A percentile compares a stretch with the other conserved stretches of the same genome.
Evolutionary conservation across 768 basidiomycete species (phyloP).

Genomic region (Psilocybe cubensis): DNA sequence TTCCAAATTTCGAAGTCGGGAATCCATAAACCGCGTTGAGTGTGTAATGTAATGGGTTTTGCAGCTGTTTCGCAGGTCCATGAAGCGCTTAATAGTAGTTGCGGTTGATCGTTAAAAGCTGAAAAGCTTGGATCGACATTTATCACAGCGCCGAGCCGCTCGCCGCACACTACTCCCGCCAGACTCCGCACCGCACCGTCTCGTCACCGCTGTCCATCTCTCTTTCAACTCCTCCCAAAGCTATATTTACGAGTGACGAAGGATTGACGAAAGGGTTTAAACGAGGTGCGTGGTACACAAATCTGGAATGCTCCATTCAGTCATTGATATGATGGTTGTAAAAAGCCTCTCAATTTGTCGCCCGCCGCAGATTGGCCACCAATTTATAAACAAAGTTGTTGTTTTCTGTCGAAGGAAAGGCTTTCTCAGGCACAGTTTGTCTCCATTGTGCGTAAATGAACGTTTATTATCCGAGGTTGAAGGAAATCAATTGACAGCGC

Average conservation of each 20-base stretch:
- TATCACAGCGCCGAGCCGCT: neutral
- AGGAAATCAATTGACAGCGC: constrained; percentile 1
- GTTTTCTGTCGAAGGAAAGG: neutral
- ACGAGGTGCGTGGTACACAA: neutral
- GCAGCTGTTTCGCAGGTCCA: neutral
- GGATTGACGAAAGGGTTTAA: neutral
- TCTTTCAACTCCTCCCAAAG: neutral
- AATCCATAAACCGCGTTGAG: neutral
- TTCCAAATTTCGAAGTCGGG: neutral
- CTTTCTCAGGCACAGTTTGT: constrained; percentile 2
- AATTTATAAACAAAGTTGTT: neutral
- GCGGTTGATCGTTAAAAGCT: neutral
- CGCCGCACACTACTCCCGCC: neutral
- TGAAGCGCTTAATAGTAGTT: neutral
- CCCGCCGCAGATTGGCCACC: neutral
- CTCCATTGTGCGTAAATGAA: neutral
- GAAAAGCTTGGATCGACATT: neutral
- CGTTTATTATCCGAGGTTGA: constrained; percentile 1
- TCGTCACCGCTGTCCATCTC: neutral
- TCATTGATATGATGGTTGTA: constrained; percentile 3
- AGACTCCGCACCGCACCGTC: too few relatives aligned
- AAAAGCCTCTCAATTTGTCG: neutral
- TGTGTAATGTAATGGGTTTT: neutral
- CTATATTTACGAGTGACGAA: neutral
- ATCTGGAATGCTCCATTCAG: neutral